A percentile compares a stretch with the other conserved stretches of the same genome.
Conservation (phyloP, 345 rosid genomes). For the Acer saccharum region DNA sequence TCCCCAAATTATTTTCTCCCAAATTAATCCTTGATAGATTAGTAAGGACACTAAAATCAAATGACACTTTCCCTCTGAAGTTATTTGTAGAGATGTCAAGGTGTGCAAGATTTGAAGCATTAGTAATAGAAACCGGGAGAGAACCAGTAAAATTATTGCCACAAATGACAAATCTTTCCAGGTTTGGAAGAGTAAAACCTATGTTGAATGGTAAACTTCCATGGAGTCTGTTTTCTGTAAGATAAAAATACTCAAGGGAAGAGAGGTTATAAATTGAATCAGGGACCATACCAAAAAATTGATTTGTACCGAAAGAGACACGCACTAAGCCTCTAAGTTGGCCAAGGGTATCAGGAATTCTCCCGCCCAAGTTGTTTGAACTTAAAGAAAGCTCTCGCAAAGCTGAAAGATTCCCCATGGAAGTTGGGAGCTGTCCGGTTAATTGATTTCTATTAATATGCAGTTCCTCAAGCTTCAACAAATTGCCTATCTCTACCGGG, state of each 20-base stretch:
- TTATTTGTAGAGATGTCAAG: background rate
- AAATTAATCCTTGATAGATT: no score
- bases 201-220: background rate
- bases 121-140: background rate
- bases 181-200: constrained; percentile 5
- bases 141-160: background rate
- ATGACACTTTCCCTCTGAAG: no score
- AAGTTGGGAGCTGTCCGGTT: no score
- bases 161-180: background rate
- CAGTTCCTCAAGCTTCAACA: background rate
- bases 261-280: constrained; percentile 9
- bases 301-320: background rate
- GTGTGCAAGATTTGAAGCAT: background rate
- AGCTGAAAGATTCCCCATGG: no score
- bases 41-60: no score
- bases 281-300: background rate
- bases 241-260: background rate
- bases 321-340: background rate
- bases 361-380: background rate
- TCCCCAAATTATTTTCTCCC: no score
- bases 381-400: no score
- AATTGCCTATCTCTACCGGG: background rate
- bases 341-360: background rate
- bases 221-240: background rate
- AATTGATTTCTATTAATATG: background rate